Base-by-base conservation (phyloP, 1,284 basidiomycete genomes). In the Polyporus tsugae region DNA sequence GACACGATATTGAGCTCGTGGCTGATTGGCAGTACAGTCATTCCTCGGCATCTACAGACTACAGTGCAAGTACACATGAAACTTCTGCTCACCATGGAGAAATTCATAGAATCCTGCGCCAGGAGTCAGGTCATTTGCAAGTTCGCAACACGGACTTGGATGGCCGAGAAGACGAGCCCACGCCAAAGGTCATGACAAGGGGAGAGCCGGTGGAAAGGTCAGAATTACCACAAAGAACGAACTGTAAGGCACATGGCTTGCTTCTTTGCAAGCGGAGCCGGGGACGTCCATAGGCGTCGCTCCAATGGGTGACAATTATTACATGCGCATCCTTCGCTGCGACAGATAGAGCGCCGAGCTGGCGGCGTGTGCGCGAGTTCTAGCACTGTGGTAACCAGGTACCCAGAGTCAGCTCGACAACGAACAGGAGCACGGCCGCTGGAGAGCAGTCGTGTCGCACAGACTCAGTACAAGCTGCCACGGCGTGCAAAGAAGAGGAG, bases 71-170 rank as follows among this genome's bases (percentile, higher is more conserved):
- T 38, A n/a, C 29, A 15, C 22, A 35, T 35, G 52, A 29, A 35
- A 29, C 52, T 55, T 55, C 29, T 55, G 29, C 52, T 55, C 52
- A 55, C 52, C 29, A 55, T 29, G 33, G 33, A 19, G 52, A 35
- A 35, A 29, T 55, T 33, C 29, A 15, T 55, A 49, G 29, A 55
- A 19, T 22, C 11, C 33, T 38, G 19, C 9, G 33, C 19, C 9
- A 35, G 55, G 42, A 55, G 11, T 22, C 22, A 49, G 46, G 10
- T 49, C 46, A 49, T 41, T 15, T 6, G 25, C 38, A n/a, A 35
- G 39, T 66, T 66, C 65, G 52, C 65, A 59, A 33, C 61, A 53
- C 65, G 65, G 65, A 25, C n/a, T 36, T 44, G 65, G 65, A 66
- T 66, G 55, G 41, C 65, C 65, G 64, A 60, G n/a, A 35, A 35